Evolutionary conservation across 2,329 filamentous ascomycete species (phyloP).

Genomic region (Colletotrichum lini): DNA sequence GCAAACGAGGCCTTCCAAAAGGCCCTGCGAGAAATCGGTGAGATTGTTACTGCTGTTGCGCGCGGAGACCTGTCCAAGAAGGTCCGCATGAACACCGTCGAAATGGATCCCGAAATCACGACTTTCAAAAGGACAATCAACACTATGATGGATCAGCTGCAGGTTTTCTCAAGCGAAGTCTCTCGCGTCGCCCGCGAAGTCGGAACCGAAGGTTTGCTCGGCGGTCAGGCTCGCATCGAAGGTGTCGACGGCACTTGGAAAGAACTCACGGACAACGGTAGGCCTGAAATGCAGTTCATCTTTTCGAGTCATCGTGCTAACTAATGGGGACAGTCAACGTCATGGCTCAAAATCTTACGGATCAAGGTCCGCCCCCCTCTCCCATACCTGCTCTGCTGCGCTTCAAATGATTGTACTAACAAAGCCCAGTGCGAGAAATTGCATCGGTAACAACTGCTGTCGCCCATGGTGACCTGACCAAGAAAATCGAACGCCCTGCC

Average conservation of each 20-base stretch:
- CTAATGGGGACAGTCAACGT: constrained; percentile 73
- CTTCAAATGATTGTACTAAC: not conserved
- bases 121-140: constrained; percentile 99
- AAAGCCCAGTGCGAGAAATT: constrained; percentile 79
- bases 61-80: constrained; percentile 97
- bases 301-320: constrained; percentile 9
- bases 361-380: constrained; percentile 69
- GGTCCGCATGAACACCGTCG: constrained; percentile 93
- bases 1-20: constrained; percentile 99
- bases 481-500: constrained; percentile 86
- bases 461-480: constrained; percentile 84
- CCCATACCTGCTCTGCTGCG: not conserved
- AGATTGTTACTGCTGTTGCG: constrained; percentile 96
- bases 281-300: not conserved
- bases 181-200: constrained; percentile 95
- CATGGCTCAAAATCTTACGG: constrained; percentile 86
- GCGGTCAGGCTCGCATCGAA: constrained; percentile 92
- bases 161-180: constrained; percentile 96
- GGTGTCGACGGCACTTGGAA: constrained; percentile 98
- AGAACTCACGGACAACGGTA: constrained; percentile 90
- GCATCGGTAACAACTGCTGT: constrained; percentile 88
- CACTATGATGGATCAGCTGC: constrained; percentile 98
- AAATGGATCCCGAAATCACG: constrained; percentile 98
- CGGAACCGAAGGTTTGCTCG: constrained; percentile 93
- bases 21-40: constrained; percentile 94